Conservation (phyloP, 495 filamentous ascomycete species). For the Poronia punctata region DNA sequence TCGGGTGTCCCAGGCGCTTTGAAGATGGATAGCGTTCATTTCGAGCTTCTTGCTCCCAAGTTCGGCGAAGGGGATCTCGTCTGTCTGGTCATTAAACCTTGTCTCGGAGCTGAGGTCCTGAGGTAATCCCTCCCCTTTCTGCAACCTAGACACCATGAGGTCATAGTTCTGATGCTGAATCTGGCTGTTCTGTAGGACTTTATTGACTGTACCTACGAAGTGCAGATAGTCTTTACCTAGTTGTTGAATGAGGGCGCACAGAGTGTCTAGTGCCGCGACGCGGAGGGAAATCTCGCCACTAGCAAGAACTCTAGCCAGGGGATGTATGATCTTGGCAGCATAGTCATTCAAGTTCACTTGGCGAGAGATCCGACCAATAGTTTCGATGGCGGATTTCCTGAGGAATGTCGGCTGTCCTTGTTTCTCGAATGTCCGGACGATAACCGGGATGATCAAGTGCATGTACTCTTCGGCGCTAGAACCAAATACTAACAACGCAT, state of each 20-base stretch:
- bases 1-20: conserved; percentile 93
- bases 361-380: conserved; percentile 84
- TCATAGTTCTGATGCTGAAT: conserved; percentile 85
- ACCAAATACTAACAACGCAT: conserved; percentile 94
- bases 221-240: conserved; percentile 91
- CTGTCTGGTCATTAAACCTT: conserved; percentile 65
- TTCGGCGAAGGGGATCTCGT: conserved; percentile 74
- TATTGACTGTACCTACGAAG: conserved; percentile 86
- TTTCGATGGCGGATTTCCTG: conserved; percentile 87
- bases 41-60: conserved; percentile 88
- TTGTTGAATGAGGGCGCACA: conserved; percentile 92
- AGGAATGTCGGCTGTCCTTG: conserved; percentile 67
- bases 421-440: conserved; percentile 86
- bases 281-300: conserved; percentile 64
- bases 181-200: conserved; percentile 58
- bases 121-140: conserved; percentile 87
- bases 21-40: conserved; percentile 93
- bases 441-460: conserved; percentile 96
- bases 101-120: conserved; percentile 91
- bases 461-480: conserved; percentile 95
- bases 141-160: conserved; percentile 79
- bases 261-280: conserved; percentile 85
- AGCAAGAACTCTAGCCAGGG: conserved; percentile 70
- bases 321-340: conserved; percentile 89
- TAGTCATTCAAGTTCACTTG: conserved; percentile 98